Percentiles rank a stretch among this genome's conserved stretches.
phyloP scores from a whole-genome alignment of 192 early-diverging fungal genomes.

The Backusella morwellensis region DNA sequence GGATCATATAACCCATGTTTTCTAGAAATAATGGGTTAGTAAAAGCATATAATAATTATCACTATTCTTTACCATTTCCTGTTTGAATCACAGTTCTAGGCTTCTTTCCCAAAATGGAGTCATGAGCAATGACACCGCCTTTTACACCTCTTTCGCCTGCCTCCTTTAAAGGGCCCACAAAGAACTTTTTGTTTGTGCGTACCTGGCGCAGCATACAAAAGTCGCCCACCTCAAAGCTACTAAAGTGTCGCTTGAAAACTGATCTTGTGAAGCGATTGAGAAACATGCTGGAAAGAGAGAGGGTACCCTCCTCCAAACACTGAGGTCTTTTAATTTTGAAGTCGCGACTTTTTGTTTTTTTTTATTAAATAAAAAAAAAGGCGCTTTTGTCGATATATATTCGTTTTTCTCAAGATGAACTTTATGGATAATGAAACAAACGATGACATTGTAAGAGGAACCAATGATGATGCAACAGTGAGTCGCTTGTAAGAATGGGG shows the following conservation, averaged over 20 bases:
- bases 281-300: not conserved
- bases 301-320: not conserved
- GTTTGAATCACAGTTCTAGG: conserved; percentile 26
- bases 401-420: not conserved
- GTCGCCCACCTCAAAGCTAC: conserved; percentile 25
- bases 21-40: not conserved
- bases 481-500: conserved; percentile 66
- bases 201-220: conserved; percentile 34
- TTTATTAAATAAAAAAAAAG: not conserved
- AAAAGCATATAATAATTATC: too few species aligned
- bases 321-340: not conserved
- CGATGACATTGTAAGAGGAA: conserved; percentile 77
- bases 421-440: not conserved
- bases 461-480: conserved; percentile 89
- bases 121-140: conserved; percentile 28
- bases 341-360: not conserved
- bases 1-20: conserved; percentile 26
- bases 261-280: not conserved
- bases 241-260: not conserved
- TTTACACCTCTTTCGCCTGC: conserved; percentile 15
- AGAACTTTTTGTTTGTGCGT: conserved; percentile 25
- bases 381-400: too few species aligned
- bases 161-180: conserved; percentile 39
- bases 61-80: conserved; percentile 22
- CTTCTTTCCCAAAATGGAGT: conserved; percentile 27